A percentile compares a stretch with the other conserved stretches of the same genome.
phyloP scores from a whole-genome alignment of 495 filamentous ascomycete genomes.

The Lasiosphaeriaceae sp. region DNA sequence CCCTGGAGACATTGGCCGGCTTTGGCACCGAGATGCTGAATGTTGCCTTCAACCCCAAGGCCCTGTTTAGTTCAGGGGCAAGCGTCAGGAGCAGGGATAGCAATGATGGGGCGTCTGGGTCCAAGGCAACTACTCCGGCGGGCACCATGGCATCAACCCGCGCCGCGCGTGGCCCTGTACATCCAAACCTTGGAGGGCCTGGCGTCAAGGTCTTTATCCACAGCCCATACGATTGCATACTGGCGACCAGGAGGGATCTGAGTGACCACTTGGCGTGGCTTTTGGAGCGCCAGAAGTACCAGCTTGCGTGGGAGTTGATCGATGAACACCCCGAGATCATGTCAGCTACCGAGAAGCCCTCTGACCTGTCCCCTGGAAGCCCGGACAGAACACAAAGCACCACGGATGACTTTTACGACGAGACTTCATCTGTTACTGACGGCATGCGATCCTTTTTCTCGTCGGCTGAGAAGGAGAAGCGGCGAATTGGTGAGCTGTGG shows the following conservation, averaged over 20 bases:
- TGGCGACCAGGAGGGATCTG: constrained; percentile 80
- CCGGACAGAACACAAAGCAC: constrained; percentile 45
- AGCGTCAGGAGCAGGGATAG: constrained; percentile 75
- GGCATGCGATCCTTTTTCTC: constrained; percentile 52
- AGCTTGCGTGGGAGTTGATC: constrained; percentile 82
- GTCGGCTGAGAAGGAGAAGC: constrained; percentile 81
- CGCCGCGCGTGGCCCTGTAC: constrained; percentile 29
- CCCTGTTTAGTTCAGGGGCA: constrained; percentile 80
- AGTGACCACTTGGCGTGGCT: constrained; percentile 83
- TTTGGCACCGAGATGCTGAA: constrained; percentile 66
- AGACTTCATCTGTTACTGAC: constrained; percentile 60
- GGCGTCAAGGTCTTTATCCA: constrained; percentile 94
- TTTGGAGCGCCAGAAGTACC: constrained; percentile 69
- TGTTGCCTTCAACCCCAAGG: constrained; percentile 75
- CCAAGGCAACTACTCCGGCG: constrained; percentile 20
- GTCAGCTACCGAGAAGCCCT: constrained; percentile 30
- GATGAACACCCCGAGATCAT: constrained; percentile 78
- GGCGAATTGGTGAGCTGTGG: constrained; percentile 89
- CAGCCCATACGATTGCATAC: constrained; percentile 90
- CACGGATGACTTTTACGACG: constrained; percentile 77
- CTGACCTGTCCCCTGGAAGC: constrained; percentile 38
- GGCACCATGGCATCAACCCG: constrained; percentile 18
- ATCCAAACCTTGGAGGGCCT: constrained; percentile 50
- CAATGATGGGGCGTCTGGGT: constrained; percentile 36
- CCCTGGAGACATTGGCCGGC: constrained; percentile 61